Percentiles rank a stretch among this genome's conserved stretches.
Conservation (phyloP, 768 basidiomycete species). For the Xerocomellus intermedius region DNA sequence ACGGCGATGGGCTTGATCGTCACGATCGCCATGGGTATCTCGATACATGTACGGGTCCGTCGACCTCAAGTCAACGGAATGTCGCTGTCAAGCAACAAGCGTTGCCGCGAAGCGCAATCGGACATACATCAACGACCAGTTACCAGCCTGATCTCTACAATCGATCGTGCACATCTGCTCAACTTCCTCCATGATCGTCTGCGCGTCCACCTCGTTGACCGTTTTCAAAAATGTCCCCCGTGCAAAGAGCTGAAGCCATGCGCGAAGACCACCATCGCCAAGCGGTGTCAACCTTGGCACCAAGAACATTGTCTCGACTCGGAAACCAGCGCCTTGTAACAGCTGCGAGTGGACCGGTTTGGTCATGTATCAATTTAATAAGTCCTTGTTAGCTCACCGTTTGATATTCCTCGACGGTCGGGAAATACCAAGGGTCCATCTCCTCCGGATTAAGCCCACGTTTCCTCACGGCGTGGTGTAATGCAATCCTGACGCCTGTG, state of each 20-base stretch:
- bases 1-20: conserved; percentile 6
- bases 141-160: conserved; percentile 54
- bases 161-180: conserved; percentile 54
- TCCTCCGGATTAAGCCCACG: conserved; percentile 56
- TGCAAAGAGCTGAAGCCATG: conserved; percentile 70
- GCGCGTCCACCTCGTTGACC: conserved; percentile 52
- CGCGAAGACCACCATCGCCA: conserved; percentile 46
- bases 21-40: neutral
- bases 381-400: conserved; percentile 37
- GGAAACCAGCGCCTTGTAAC: conserved; percentile 55
- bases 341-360: conserved; percentile 39
- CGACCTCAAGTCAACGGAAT: conserved; percentile 4
- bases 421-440: conserved; percentile 86
- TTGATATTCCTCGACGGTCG: conserved; percentile 64
- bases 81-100: conserved; percentile 29
- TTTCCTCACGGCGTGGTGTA: conserved; percentile 51
- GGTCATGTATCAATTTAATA: conserved; percentile 1
- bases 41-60: conserved; percentile 1
- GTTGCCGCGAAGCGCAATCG: conserved; percentile 64
- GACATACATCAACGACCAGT: conserved; percentile 73
- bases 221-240: conserved; percentile 56
- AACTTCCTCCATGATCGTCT: conserved; percentile 61
- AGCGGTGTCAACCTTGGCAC: conserved; percentile 57
- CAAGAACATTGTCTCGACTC: conserved; percentile 51
- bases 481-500: conserved; percentile 57